These are phyloP conservation scores for Paracoccidioides brasiliensis DNA, from an alignment of 2,329 filamentous ascomycete species.

Conservation along the genomic window DNA sequence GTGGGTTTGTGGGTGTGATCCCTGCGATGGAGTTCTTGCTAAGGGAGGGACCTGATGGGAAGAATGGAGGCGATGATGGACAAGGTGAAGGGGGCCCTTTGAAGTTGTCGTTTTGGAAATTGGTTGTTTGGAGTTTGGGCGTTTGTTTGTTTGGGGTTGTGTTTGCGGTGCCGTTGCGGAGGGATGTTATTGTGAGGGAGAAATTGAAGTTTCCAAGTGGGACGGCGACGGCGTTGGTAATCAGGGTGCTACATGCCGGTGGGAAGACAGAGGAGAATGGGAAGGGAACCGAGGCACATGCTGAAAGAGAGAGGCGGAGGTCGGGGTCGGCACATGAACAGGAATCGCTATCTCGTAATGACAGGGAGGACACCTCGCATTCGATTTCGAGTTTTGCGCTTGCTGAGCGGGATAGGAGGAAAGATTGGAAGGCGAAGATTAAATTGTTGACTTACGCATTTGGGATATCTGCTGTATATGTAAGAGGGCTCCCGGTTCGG, in stretches of 20 bases:
- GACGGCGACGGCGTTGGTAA: constrained; percentile 88
- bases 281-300: constrained; percentile 13
- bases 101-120: constrained; percentile 56
- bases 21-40: constrained; percentile 84
- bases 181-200: constrained; percentile 85
- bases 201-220: constrained; percentile 89
- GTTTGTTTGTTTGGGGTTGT: constrained; percentile 95
- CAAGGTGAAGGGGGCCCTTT: constrained; percentile 68
- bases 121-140: constrained; percentile 82
- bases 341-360: constrained; percentile 21
- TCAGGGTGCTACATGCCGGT: constrained; percentile 70
- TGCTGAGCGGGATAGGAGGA: constrained; percentile 23
- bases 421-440: constrained; percentile 51
- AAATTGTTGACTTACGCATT: constrained; percentile 48
- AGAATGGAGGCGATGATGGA: constrained; percentile 52
- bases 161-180: constrained; percentile 81
- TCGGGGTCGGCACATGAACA: constrained; percentile 11
- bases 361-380: constrained; percentile 33
- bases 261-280: constrained; percentile 31
- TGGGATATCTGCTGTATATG: constrained; percentile 43
- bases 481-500: constrained; percentile 18
- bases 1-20: constrained; percentile 89
- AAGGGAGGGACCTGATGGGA: constrained; percentile 62
- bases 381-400: constrained; percentile 31
- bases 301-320: constrained; percentile 9